Evolutionary conservation across 768 basidiomycete species (phyloP), one percentile per base, ranked within the genome.

Genomic region (Agaricus subrufescens): DNA sequence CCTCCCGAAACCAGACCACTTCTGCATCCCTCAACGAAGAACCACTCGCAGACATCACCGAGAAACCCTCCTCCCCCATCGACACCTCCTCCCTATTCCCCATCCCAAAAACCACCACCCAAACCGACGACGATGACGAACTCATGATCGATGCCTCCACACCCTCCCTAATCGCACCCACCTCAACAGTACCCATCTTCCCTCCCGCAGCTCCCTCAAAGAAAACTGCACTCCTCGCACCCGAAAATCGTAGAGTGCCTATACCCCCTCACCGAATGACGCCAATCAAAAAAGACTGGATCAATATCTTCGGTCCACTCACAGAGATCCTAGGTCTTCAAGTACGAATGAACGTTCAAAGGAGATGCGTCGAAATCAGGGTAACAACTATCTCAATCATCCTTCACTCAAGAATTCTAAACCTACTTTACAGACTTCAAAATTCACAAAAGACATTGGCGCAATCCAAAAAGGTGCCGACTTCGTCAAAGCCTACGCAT

Each of bases 191-290:
- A 30, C 86, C 89, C 40, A 74, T 79, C 6, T 94, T 94, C 67
- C 79, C 85, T 48, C 82, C 89, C 7, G 76, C 92, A 19, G 75
- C 84, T 7, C 78, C 85, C 8, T 74, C 80, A 46, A 56, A 56
- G 7, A 76, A 77, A 27, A 76, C 78, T 56, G 72, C 80, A 0
- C 69, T 77, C 9, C 75, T 87, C 56, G 92, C 87, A 68, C 86
- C 90, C 3, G 96, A 98, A 71, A 85, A 80, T n/a, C 77, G 96
- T 67, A 81, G 92, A 52, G 84, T 99, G 65, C 77, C 91, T 10
- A 90, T 99, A 69, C 97, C 97, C 11, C 94, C 94, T 8, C 97
- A 99, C 69, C 85, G 97, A 50, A 95, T 98, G 92, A 94, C 94
- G 9, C 97, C 97, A 2, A 71, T 98, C 52, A 96, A 97, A 73